Conservation (phyloP, 2,329 filamentous ascomycete genomes). For the Pseudogymnoascus sp. region DNA sequence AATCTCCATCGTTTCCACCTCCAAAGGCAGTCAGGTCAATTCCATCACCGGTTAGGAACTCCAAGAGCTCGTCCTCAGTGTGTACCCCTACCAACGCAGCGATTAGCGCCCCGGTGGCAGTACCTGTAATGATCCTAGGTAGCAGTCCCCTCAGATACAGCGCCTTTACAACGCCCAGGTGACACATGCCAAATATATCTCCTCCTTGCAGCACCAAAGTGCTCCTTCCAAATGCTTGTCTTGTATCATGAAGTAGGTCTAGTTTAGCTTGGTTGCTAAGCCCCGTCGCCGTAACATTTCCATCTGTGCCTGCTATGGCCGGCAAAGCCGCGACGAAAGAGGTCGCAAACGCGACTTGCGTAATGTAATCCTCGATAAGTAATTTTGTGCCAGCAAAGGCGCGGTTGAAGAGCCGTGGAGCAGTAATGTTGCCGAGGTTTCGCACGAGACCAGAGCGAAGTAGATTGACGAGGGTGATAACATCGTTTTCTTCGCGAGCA, state of each 20-base stretch:
- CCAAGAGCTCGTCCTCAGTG: slow-evolving; percentile 73
- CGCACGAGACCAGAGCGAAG: slow-evolving; percentile 71
- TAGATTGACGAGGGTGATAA: slow-evolving; percentile 67
- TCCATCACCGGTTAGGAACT: slow-evolving; percentile 66
- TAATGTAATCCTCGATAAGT: slow-evolving; percentile 84
- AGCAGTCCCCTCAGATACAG: slow-evolving; percentile 71
- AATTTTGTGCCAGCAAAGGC: slow-evolving; percentile 85
- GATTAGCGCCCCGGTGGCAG: slow-evolving; percentile 81
- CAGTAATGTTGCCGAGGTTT: slow-evolving; percentile 86
- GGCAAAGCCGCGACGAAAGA: slow-evolving; percentile 64
- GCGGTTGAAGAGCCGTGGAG: slow-evolving; percentile 71
- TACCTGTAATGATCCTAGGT: slow-evolving; percentile 85
- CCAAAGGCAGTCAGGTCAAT: slow-evolving; percentile 79
- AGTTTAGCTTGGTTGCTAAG: slow-evolving; percentile 55
- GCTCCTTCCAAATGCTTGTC: slow-evolving; percentile 80
- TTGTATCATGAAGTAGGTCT: slow-evolving; percentile 76
- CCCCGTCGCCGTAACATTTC: slow-evolving; percentile 31
- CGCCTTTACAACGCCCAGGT: slow-evolving; percentile 83
- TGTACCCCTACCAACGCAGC: slow-evolving; percentile 82
- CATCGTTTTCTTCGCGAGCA: slow-evolving; percentile 62
- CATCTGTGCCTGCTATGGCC: slow-evolving; percentile 39
- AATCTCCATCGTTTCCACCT: slow-evolving; percentile 31
- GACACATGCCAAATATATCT: slow-evolving; percentile 83
- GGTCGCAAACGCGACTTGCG: slow-evolving; percentile 72
- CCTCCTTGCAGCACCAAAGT: slow-evolving; percentile 83